These are phyloP conservation scores for Dimocarpus longan DNA, from an alignment of 345 rosid genomes.

Conservation along the genomic window DNA sequence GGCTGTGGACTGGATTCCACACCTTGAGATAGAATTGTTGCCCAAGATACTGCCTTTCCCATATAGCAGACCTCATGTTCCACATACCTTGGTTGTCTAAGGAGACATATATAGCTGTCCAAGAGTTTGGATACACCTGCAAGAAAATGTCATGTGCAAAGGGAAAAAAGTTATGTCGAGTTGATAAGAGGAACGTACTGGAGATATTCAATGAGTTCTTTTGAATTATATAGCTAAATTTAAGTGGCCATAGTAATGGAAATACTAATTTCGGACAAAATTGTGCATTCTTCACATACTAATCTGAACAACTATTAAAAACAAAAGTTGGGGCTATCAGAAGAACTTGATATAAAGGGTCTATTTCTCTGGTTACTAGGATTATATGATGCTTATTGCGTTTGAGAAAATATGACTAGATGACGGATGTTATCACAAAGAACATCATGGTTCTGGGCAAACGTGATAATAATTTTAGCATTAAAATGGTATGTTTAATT, in stretches of 20 bases:
- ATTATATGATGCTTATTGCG: too few relatives aligned
- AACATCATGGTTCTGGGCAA: background rate
- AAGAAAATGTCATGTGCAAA: background rate
- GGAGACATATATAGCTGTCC: slow-evolving; percentile 79
- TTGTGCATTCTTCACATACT: background rate
- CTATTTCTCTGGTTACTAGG: too few relatives aligned
- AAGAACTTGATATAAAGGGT: background rate
- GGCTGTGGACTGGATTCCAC: slow-evolving; percentile 59
- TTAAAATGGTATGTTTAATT: background rate
- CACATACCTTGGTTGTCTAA: slow-evolving; percentile 97
- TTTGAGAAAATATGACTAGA: background rate
- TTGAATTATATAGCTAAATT: background rate
- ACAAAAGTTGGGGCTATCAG: too few relatives aligned
- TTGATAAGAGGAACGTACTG: background rate
- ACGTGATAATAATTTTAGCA: background rate
- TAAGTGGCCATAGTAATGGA: background rate
- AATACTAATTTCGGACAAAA: background rate
- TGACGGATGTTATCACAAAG: background rate
- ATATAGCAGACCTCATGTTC: slow-evolving; percentile 88
- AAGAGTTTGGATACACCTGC: slow-evolving; percentile 87
- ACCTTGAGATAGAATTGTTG: slow-evolving; percentile 88
- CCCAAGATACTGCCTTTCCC: slow-evolving; percentile 91
- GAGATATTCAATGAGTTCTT: background rate
- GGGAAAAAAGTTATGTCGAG: background rate
- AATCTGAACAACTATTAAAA: background rate